phyloP scores from a whole-genome alignment of 208 protist genomes.

The Strigomonas culicis region DNA sequence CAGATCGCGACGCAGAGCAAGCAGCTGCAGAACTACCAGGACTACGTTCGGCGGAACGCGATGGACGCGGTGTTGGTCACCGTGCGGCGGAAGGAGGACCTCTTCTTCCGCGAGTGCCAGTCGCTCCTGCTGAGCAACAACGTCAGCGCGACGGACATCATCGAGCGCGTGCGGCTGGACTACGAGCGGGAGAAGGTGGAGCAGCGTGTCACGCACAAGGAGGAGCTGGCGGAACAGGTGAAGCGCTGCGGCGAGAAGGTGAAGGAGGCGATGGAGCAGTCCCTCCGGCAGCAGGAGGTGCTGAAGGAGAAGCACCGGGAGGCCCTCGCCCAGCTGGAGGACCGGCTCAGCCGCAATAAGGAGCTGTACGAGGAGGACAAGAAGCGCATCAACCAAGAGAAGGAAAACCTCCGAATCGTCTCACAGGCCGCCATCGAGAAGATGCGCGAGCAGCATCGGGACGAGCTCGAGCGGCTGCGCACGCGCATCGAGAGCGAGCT shows the following conservation, averaged over 20 bases:
- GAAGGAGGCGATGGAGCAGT: slow-evolving; percentile 26
- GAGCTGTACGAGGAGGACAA: slow-evolving; percentile 45
- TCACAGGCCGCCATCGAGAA: slow-evolving; percentile 27
- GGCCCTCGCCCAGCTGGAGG: slow-evolving; percentile 33
- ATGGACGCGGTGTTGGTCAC: slow-evolving; percentile 15
- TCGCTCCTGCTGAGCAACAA: slow-evolving; percentile 7
- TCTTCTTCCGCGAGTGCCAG: slow-evolving; percentile 5
- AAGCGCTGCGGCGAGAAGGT: slow-evolving; percentile 24
- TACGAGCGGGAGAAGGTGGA: slow-evolving; percentile 24
- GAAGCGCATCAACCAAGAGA: slow-evolving; percentile 38
- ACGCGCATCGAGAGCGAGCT: slow-evolving; percentile 24
- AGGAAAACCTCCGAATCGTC: slow-evolving; percentile 30
- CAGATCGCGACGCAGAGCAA: slow-evolving; percentile 12
- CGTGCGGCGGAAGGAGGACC: slow-evolving; percentile 15
- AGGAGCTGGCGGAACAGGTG: slow-evolving; percentile 29
- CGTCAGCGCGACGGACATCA: neutral
- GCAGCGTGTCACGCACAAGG: slow-evolving; percentile 21
- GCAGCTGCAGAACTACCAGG: slow-evolving; percentile 15
- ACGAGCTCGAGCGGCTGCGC: slow-evolving; percentile 46
- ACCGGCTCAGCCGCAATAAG: slow-evolving; percentile 42
- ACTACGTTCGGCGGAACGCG: slow-evolving; percentile 8
- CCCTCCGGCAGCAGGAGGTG: slow-evolving; percentile 28
- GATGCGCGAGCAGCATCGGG: slow-evolving; percentile 29
- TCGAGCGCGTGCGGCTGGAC: slow-evolving; percentile 6
- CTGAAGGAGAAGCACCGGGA: slow-evolving; percentile 35